Evolutionary conservation across 2,329 filamentous ascomycete species (phyloP).

Genomic region (Ambrosiella beaveri): DNA sequence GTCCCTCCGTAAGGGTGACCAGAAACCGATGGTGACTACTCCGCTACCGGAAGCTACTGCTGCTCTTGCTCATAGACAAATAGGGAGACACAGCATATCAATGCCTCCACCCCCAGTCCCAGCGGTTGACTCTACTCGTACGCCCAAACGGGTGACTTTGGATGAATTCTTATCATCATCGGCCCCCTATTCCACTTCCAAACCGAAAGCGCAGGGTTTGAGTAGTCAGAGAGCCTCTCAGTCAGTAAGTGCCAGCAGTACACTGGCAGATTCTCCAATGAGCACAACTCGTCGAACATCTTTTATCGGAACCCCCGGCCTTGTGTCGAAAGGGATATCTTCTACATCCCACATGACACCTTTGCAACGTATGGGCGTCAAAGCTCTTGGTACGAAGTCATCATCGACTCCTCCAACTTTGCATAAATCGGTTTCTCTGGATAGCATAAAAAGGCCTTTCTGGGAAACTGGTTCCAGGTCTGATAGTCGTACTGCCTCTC

Average conservation of each 20-base stretch:
- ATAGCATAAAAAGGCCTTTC: conserved; percentile 8
- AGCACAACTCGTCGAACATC: conserved; percentile 20
- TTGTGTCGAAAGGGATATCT: conserved; percentile 17
- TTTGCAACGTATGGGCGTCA: conserved; percentile 34
- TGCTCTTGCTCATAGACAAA: background rate
- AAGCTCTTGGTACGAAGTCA: conserved; percentile 21
- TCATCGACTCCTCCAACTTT: background rate
- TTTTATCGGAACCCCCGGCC: conserved; percentile 16
- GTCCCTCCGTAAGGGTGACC: background rate
- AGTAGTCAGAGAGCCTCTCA: no score
- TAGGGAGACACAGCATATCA: conserved; percentile 6
- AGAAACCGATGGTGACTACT: background rate
- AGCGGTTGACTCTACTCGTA: background rate
- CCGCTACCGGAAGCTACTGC: background rate
- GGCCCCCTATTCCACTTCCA: background rate
- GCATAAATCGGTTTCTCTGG: conserved; percentile 2
- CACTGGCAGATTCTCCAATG: conserved; percentile 14
- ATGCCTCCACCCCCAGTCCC: conserved; percentile 1
- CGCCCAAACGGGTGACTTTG: background rate
- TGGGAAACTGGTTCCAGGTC: conserved; percentile 6
- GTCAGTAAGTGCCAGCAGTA: background rate
- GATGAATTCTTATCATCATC: conserved; percentile 1
- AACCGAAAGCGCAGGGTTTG: background rate
- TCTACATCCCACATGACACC: conserved; percentile 28
- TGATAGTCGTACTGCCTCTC: background rate